Evolutionary conservation across 2,329 filamentous ascomycete genomes (phyloP).

Genomic region (Dryadomyces quercivorus): DNA sequence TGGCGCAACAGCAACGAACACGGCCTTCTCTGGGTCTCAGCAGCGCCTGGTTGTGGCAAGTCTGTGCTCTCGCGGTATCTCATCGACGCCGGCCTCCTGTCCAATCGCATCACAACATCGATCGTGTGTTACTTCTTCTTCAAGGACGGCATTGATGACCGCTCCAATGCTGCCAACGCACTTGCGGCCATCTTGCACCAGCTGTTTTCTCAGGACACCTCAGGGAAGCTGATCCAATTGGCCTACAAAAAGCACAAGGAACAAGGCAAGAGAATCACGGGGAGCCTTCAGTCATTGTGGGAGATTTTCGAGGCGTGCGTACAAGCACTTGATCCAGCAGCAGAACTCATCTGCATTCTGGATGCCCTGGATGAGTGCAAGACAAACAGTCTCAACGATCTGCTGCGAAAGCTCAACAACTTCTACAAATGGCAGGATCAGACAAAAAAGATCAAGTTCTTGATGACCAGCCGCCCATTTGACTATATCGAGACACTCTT

Average conservation of each 20-base stretch:
- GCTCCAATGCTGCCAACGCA: neutral
- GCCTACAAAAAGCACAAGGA: neutral
- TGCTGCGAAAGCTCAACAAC: neutral
- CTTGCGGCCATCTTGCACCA: constrained; percentile 5
- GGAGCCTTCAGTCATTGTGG: neutral
- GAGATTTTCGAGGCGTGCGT: neutral
- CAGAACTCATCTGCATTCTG: constrained; percentile 2
- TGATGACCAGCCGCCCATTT: constrained; percentile 24
- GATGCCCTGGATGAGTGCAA: constrained; percentile 1
- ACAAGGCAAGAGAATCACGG: neutral
- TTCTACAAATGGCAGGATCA: constrained; percentile 8
- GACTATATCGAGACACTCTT: constrained; percentile 14
- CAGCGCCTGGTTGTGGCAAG: constrained; percentile 4
- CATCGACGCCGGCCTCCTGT: neutral
- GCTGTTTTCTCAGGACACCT: neutral
- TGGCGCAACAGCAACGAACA: neutral
- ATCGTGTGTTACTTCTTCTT: constrained; percentile 9
- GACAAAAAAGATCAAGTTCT: constrained; percentile 9
- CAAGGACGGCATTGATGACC: constrained; percentile 6
- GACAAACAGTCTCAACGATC: neutral
- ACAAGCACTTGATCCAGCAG: neutral
- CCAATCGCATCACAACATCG: neutral
- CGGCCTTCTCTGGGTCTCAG: constrained; percentile 6
- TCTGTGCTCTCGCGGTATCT: constrained; percentile 3
- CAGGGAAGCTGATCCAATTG: neutral